Conservation (phyloP, 371 early-diverging fungal genomes). For the Syncephalastrum monosporum region DNA sequence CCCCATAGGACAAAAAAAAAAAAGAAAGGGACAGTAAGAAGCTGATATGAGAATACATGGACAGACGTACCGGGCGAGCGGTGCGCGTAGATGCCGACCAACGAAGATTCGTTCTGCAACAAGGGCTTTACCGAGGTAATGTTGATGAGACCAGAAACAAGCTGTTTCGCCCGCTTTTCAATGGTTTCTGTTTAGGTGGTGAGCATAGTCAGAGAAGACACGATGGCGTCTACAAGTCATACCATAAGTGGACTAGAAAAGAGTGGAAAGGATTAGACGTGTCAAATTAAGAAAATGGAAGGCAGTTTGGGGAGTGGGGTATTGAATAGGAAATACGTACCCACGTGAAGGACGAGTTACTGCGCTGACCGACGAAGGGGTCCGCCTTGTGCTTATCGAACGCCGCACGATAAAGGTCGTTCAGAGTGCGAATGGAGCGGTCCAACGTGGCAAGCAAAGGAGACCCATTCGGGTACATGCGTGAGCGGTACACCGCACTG, state of each 20-base stretch:
- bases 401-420: constrained; percentile 50
- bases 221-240: neutral
- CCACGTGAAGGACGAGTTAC: constrained; percentile 15
- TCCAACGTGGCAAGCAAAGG: constrained; percentile 45
- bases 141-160: constrained; percentile 29
- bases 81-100: constrained; percentile 52
- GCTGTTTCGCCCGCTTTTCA: constrained; percentile 14
- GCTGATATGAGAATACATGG: too few relatives aligned
- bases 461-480: constrained; percentile 60
- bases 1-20: too few relatives aligned
- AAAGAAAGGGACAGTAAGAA: too few relatives aligned
- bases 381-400: constrained; percentile 32
- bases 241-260: constrained; percentile 28
- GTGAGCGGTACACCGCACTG: constrained; percentile 71
- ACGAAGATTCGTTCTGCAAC: constrained; percentile 39
- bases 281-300: too few relatives aligned
- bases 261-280: constrained; percentile 6
- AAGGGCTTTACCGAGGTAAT: constrained; percentile 39
- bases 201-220: neutral
- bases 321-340: constrained; percentile 22
- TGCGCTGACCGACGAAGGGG: constrained; percentile 24
- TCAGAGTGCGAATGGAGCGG: constrained; percentile 48
- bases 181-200: constrained; percentile 19
- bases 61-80: constrained; percentile 42
- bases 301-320: neutral